These are phyloP conservation scores for Phytophthora cactorum DNA, from an alignment of 352 stramenopile genomes.

Conservation along the genomic window DNA sequence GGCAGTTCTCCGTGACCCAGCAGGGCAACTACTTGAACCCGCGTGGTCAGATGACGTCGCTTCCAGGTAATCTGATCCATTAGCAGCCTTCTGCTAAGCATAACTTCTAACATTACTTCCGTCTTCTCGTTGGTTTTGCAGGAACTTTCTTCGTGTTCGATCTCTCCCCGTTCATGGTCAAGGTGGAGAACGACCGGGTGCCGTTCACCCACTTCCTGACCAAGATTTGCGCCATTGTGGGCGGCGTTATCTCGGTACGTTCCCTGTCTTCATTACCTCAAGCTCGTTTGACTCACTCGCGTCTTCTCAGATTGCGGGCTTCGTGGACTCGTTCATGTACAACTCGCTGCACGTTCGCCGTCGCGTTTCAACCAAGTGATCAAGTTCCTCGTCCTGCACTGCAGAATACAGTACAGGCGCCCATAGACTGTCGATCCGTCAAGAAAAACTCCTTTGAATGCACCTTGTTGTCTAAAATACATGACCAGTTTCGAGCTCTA, in stretches of 20 bases:
- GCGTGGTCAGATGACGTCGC: conserved; percentile 66
- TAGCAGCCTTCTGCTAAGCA: neutral
- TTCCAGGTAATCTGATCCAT: conserved; percentile 47
- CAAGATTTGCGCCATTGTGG: conserved; percentile 85
- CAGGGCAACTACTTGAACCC: conserved; percentile 78
- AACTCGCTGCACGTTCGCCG: conserved; percentile 76
- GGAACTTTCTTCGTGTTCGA: conserved; percentile 89
- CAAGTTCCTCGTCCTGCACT: conserved; percentile 28
- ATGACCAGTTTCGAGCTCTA: neutral
- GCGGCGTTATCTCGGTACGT: conserved; percentile 84
- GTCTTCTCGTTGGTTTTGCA: conserved; percentile 13
- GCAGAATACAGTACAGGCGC: conserved; percentile 9
- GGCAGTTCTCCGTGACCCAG: conserved; percentile 85
- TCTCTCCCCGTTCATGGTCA: conserved; percentile 87
- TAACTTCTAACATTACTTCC: too few relatives aligned
- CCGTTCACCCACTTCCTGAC: conserved; percentile 87
- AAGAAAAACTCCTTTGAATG: conserved; percentile 9
- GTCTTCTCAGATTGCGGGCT: conserved; percentile 75
- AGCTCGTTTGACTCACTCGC: neutral
- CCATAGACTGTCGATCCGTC: conserved; percentile 32
- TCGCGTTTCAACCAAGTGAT: conserved; percentile 33
- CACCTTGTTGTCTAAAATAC: neutral
- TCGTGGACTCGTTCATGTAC: conserved; percentile 90
- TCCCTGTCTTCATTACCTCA: neutral
- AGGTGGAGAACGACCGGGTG: conserved; percentile 82